Base-by-base conservation (phyloP, 2,329 filamentous ascomycete genomes). In the Nemania serpens region DNA sequence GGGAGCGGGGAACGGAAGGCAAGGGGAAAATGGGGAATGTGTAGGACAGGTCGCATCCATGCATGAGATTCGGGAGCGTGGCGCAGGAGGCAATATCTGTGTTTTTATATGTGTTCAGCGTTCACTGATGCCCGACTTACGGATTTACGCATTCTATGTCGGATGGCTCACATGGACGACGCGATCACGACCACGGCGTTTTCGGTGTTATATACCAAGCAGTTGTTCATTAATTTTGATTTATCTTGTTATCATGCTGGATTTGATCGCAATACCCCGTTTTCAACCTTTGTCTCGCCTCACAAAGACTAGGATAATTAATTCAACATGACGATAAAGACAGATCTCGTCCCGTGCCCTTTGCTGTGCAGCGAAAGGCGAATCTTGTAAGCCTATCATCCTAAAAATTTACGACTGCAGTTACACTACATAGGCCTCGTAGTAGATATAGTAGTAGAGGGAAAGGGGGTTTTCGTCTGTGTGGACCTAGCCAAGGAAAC, bases 41-140 rank as follows among this genome's bases (percentile, higher is more conserved):
- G 60, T 47, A 43, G 42, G 41, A 62, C 48, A 45, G 25, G 60
- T 59, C 56, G 59, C 36, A 55, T 59, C 34, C 22, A 48, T 62
- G 55, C 55, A 62, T 62, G 47, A 34, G 33, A 56, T 36, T 61
- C 11, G 41, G 46, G 41, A 59, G 55, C 55, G 51, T 48, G 60
- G 56, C 60, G 60, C 55, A 59, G 60, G 56, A 55, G 50, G 51
- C 34, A 15, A n/a, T 47, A 3, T 47, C 3, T 33, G 17, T 47
- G 22, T 43, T 9, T 43, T 50, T 45, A 10, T 46, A 15, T 33
- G 33, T 54, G 46, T 53, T 54, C 46, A 51, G 50, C 33, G 50
- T 47, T 55, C 20, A 50, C 54, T 41, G 29, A 49, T 53, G 49
- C 49, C 22, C 36, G 46, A 20, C 41, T 25, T 29, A 29, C 25